Evolutionary conservation across 805 yeast genomes (phyloP).

Genomic region (Saccharomycopsis fermentans): DNA sequence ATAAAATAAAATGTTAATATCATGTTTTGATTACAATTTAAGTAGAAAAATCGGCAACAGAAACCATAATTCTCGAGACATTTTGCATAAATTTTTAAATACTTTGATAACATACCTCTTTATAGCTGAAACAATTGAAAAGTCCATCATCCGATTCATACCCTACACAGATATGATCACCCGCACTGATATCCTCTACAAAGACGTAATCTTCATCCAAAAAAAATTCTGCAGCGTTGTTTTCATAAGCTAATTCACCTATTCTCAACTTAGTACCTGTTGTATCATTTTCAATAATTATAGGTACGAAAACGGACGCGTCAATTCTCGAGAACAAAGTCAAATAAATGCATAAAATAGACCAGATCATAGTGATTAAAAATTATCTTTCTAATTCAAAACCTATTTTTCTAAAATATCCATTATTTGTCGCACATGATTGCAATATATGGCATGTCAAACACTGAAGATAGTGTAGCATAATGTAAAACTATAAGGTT

Average conservation of each 20-base stretch:
- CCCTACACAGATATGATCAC: constrained; percentile 7
- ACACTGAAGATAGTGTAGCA: too few species aligned
- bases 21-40: background rate
- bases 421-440: too few species aligned
- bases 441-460: too few species aligned
- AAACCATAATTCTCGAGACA: background rate
- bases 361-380: background rate
- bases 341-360: background rate
- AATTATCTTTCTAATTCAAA: too few species aligned
- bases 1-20: background rate
- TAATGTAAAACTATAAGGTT: too few species aligned
- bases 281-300: background rate
- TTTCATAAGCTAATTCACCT: constrained; percentile 1
- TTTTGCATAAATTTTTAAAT: background rate
- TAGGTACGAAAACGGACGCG: background rate
- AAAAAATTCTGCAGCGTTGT: background rate
- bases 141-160: background rate
- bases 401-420: too few species aligned
- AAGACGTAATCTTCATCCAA: background rate
- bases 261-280: background rate
- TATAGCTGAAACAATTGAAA: constrained; percentile 11
- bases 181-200: background rate
- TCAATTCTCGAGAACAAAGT: background rate
- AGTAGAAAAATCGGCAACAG: background rate
- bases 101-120: constrained; percentile 1